These are phyloP conservation scores for Eucalyptus sideroxylon DNA, from an alignment of 345 rosid genomes.

Conservation along the genomic window DNA sequence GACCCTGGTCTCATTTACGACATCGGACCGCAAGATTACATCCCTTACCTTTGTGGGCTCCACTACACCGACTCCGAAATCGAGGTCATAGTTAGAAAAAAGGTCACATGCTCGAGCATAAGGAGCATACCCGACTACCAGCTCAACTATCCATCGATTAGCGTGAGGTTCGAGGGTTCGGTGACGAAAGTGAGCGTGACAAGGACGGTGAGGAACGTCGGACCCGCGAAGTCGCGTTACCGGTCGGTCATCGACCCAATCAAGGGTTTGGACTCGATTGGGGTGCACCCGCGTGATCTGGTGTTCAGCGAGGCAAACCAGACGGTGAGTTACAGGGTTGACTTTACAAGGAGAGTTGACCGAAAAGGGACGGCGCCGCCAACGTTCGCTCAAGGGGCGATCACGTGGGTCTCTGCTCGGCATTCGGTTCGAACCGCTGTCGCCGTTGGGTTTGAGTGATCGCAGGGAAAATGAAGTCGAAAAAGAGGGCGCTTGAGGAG, in stretches of 20 bases:
- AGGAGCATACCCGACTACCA: constrained; percentile 2
- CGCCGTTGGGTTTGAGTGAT: not conserved
- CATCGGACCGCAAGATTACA: constrained; percentile 27
- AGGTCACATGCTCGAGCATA: constrained; percentile 1
- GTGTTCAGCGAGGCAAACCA: not conserved
- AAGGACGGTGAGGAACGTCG: not conserved
- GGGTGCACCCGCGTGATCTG: not conserved
- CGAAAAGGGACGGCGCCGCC: not conserved
- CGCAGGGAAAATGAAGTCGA: not conserved
- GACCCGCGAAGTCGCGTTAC: constrained; percentile 2
- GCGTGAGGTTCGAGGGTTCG: not conserved
- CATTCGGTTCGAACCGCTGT: not conserved
- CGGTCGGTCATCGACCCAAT: not conserved
- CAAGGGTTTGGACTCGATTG: not conserved
- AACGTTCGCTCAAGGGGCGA: not conserved
- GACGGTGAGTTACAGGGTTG: not conserved
- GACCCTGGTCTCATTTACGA: constrained; percentile 57
- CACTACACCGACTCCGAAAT: constrained; percentile 21
- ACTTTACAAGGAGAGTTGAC: not conserved
- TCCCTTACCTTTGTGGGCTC: constrained; percentile 27
- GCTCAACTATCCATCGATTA: constrained; percentile 8
- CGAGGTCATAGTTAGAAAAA: not conserved
- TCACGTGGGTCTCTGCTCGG: not conserved
- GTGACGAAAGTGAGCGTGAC: not conserved
- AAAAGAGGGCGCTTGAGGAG: not conserved